Evolutionary conservation across 2,329 filamentous ascomycete genomes (phyloP).

Genomic region (Seiridium cupressi): DNA sequence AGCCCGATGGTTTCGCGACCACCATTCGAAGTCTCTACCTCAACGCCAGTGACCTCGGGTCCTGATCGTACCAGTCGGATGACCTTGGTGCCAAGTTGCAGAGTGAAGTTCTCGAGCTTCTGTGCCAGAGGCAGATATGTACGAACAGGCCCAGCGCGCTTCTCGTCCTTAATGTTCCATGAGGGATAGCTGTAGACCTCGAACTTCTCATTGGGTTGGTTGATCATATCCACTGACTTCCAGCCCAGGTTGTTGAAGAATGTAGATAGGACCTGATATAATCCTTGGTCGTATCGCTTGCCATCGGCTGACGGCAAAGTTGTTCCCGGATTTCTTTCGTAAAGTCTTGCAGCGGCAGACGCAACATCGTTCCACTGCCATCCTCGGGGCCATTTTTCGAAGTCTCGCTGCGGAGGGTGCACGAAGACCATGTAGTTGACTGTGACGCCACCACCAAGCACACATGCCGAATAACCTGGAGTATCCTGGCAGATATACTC

Average conservation of each 20-base stretch:
- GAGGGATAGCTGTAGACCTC: conserved; percentile 15
- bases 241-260: conserved; percentile 16
- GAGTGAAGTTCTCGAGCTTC: conserved; percentile 8
- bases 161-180: conserved; percentile 37
- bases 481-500: conserved; percentile 23
- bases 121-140: conserved; percentile 5
- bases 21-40: conserved; percentile 11
- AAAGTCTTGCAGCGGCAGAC: conserved; percentile 14
- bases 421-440: conserved; percentile 25
- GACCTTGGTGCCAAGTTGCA: conserved; percentile 16
- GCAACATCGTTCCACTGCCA: conserved; percentile 17
- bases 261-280: conserved; percentile 13
- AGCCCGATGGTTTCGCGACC: conserved; percentile 8
- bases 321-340: conserved; percentile 15
- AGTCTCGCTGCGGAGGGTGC: conserved; percentile 14
- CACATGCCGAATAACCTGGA: conserved; percentile 24
- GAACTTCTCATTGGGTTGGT: conserved; percentile 15
- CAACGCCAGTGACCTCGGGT: conserved; percentile 5
- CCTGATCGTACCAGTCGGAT: conserved; percentile 12
- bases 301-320: conserved; percentile 13
- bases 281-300: conserved; percentile 15
- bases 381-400: conserved; percentile 14
- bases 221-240: conserved; percentile 12
- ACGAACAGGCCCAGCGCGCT: conserved; percentile 15
- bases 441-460: conserved; percentile 29